Evolutionary conservation across 2,329 filamentous ascomycete genomes (phyloP), one percentile per base, ranked within the genome.

Genomic region (Claviceps sp.): DNA sequence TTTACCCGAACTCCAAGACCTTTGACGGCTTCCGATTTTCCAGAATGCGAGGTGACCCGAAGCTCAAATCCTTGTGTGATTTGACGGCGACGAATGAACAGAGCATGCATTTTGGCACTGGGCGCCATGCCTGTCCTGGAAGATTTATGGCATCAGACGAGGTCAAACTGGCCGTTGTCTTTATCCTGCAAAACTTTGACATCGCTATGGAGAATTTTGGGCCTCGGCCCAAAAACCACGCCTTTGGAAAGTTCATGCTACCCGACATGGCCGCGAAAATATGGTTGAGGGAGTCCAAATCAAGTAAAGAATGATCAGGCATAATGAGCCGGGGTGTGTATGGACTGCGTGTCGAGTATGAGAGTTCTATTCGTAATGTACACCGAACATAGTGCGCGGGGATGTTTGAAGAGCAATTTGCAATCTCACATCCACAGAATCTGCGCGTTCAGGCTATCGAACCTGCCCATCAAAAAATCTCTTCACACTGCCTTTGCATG

Each of bases 31-130:
- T 55, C 4, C 52, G 55, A 9, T 57, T 57, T 38, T 24, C 50
- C 30, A 52, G 50, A 34, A 54, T 57, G 54, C 48, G 55, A 1
- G 40, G 52, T 26, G 50, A 55, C 14, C 46, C 54, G 34, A 47
- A 53, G 40, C 40, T 48, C 37, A 40, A n/a, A 16, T 36, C 50
- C 8, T 24, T 40, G 1, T 53, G 52, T 16, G 50, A 53, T 7
- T 18, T 57, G 26, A 53, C 55, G 11, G 37, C 52, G 7, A 54
- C 54, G 8, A 53, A 41, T 36, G 52, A 55, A 24, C 26, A 52
- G 3, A 57, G 55, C 52, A 55, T 57, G 55, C 50, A 55, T 43
- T 57, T 57, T 42, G 55, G 55, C 14, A 48, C 49, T 4, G 55
- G 55, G 3, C 52, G 52, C 16, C 52, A 57, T 30, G 52, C 54